A percentile compares a stretch with the other conserved stretches of the same genome.
Evolutionary conservation across 2,329 filamentous ascomycete species (phyloP).

Genomic region (Stachybotrys chartarum): DNA sequence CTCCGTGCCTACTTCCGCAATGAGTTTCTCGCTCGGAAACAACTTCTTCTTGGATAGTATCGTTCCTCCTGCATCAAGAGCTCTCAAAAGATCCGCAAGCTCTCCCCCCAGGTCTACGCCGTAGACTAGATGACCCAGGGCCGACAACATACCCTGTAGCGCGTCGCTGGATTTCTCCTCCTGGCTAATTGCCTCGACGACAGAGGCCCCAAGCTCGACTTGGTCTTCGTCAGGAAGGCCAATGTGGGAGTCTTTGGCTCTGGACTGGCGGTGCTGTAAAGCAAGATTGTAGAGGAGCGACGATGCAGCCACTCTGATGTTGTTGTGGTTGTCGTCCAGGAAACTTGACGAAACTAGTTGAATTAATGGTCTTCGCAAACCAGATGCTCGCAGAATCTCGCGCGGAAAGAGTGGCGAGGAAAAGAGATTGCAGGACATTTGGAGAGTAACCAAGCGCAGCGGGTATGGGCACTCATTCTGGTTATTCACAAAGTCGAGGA

Average conservation of each 20-base stretch:
- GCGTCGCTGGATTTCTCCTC: conserved; percentile 61
- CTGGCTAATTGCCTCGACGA: conserved; percentile 64
- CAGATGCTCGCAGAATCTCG: conserved; percentile 46
- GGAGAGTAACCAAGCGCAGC: conserved; percentile 73
- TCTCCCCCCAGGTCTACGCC: conserved; percentile 63
- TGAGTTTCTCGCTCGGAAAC: conserved; percentile 51
- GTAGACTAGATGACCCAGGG: conserved; percentile 71
- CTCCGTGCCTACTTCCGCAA: conserved; percentile 47
- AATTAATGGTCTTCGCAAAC: conserved; percentile 52
- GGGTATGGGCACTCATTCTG: conserved; percentile 64
- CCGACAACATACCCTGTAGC: conserved; percentile 67
- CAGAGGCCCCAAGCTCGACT: conserved; percentile 72
- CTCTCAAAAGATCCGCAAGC: conserved; percentile 69
- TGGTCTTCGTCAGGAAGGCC: conserved; percentile 62
- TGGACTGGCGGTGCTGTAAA: conserved; percentile 58
- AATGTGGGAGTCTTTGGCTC: conserved; percentile 50
- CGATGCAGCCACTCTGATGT: conserved; percentile 72
- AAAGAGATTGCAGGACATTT: conserved; percentile 81
- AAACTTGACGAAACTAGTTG: conserved; percentile 70
- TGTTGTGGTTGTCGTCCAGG: conserved; percentile 66
- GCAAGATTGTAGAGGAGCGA: conserved; percentile 80
- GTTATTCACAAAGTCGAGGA: conserved; percentile 54
- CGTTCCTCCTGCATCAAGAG: conserved; percentile 65
- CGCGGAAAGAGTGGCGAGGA: conserved; percentile 63
- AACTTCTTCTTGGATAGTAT: conserved; percentile 49